These are phyloP conservation scores for Paramecium pentaurelia DNA, from an alignment of 73 alveolate genomes.

Conservation along the genomic window DNA sequence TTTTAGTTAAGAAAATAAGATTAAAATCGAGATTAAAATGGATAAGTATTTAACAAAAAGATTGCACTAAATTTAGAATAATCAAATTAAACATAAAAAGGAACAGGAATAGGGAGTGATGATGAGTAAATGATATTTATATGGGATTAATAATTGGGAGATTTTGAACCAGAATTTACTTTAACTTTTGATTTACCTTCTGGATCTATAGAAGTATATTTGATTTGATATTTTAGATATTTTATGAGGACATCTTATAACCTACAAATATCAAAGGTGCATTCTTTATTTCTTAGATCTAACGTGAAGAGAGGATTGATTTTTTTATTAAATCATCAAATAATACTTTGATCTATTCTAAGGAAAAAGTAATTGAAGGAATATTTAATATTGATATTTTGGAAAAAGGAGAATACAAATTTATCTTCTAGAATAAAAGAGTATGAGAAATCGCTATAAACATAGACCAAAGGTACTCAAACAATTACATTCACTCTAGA, in stretches of 20 bases:
- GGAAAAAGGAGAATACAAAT: background rate
- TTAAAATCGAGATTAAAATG: background rate
- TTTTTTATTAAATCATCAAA: background rate
- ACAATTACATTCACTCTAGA: conserved; percentile 13
- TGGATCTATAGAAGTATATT: background rate
- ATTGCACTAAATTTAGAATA: background rate
- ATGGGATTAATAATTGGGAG: conserved; percentile 3
- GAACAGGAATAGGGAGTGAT: background rate
- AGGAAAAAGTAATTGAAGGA: background rate
- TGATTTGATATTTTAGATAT: background rate
- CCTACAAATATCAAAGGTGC: background rate
- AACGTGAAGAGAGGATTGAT: background rate
- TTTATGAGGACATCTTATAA: background rate
- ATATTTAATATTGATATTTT: background rate
- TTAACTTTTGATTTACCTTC: background rate
- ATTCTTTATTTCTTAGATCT: background rate
- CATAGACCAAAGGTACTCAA: background rate
- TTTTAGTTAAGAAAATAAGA: background rate
- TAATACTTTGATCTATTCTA: background rate
- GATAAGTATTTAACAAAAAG: background rate
- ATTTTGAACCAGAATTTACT: conserved; percentile 11
- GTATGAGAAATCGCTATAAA: background rate
- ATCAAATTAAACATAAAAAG: background rate
- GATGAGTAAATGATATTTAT: background rate
- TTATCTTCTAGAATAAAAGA: conserved; percentile 19